Base-by-base conservation (phyloP, 257 asterid genomes). In the Schizonepeta tenuifolia region DNA sequence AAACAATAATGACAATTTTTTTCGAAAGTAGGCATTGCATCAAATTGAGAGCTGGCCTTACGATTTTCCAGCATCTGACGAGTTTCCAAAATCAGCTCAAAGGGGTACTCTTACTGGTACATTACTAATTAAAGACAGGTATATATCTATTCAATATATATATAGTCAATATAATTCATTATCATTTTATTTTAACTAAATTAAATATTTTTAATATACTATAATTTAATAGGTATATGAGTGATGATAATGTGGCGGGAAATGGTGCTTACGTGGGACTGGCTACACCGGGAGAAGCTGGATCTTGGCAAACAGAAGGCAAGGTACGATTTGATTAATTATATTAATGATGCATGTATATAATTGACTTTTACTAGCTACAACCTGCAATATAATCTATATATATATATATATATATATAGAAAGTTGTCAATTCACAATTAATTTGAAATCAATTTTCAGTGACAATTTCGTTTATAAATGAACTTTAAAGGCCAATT, bases 261-360 rank as follows among this genome's bases (percentile, higher is more conserved):
- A 75, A 77, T 62, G 84, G 87, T 10, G 92, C 90, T 44, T 84
- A 85, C 53, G 73, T 88, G 53, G 96, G 97, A 22, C 79, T 90
- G 77, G 97, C 90, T 33, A 83, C 92, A 61, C 87, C 88, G 0
- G 94, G 93, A 62, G 92, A 81, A n/a, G 80, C 40, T 24, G 92
- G 96, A 71, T 86, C 93, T 20, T 90, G 91, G 93, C 95, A 90
- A 82, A 84, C 82, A 75, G 91, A 90, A 83, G 90, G 97, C 80
- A 90, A 88, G 92, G 97, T 90, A 35, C 6, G 6, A 36, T 36
- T 0, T 4, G 33, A 1, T 28, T 2, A 28, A 1, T 28, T 2
- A 28, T 28, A 1, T 28, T 24, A 24, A 24, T 31, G 36, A 31
- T 31, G 7, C 1, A 31, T 31, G 0, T 3, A 2, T 31, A 31